phyloP scores from a whole-genome alignment of 306 rosid genomes.

The Prunus davidiana region DNA sequence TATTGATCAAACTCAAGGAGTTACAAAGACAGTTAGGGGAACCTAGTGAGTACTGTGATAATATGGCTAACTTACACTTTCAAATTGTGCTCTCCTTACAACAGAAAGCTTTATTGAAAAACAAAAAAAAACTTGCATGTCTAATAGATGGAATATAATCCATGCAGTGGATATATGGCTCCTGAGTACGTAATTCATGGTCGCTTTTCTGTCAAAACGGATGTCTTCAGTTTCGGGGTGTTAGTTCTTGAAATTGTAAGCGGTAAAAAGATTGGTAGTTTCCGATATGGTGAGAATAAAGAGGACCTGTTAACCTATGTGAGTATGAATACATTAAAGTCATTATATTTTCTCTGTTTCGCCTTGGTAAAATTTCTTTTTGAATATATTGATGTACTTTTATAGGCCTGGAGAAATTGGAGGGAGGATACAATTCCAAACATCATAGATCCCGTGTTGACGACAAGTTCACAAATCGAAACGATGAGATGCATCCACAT shows the following conservation, averaged over 20 bases:
- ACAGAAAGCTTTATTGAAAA: too few relatives aligned
- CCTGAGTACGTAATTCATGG: constrained; percentile 21
- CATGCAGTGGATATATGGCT: neutral
- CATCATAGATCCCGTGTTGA: neutral
- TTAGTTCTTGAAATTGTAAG: neutral
- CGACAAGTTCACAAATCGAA: constrained; percentile 6
- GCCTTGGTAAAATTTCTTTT: neutral
- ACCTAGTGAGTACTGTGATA: constrained; percentile 10
- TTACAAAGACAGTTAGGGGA: constrained; percentile 4
- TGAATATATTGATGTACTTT: neutral
- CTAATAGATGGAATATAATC: too few relatives aligned
- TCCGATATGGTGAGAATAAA: neutral
- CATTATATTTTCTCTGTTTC: neutral
- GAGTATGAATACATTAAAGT: neutral
- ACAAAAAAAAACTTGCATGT: too few relatives aligned
- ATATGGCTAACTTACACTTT: too few relatives aligned
- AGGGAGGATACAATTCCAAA: neutral
- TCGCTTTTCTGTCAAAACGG: constrained; percentile 18
- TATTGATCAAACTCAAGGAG: constrained; percentile 8
- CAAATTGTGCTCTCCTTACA: too few relatives aligned
- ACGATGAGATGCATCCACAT: constrained; percentile 9
- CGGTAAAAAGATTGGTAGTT: neutral
- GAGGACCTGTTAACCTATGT: constrained; percentile 15
- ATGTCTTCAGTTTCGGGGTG: constrained; percentile 29
- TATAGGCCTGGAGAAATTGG: constrained; percentile 25